phyloP scores from a whole-genome alignment of 108 stramenopile species.

The Skeletonema grethae region DNA sequence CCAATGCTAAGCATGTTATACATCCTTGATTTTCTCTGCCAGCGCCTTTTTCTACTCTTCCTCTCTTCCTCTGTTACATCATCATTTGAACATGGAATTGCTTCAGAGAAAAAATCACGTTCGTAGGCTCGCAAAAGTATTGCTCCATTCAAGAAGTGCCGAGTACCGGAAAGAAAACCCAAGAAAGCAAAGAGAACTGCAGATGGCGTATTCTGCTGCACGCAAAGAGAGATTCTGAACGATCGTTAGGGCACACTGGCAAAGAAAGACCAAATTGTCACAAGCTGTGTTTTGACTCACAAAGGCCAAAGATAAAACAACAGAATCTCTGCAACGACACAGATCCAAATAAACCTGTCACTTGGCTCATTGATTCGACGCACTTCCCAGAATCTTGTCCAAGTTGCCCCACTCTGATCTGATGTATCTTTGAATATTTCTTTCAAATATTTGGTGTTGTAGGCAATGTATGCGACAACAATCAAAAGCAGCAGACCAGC shows the following conservation, averaged over 20 bases:
- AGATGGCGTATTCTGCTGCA: conserved; percentile 19
- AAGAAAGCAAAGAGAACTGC: conserved; percentile 34
- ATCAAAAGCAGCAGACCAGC: not conserved
- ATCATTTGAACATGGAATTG: not conserved
- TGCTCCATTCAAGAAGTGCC: conserved; percentile 42
- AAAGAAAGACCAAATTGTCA: conserved; percentile 18
- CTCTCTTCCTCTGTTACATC: not conserved
- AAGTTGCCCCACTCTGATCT: conserved; percentile 2
- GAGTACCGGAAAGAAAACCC: conserved; percentile 21
- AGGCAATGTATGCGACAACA: not conserved
- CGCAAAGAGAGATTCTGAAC: conserved; percentile 19
- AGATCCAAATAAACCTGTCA: conserved; percentile 36
- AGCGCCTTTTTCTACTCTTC: conserved; percentile 5
- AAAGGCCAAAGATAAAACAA: conserved; percentile 51
- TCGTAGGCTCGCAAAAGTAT: conserved; percentile 24
- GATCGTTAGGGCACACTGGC: conserved; percentile 1
- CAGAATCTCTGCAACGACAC: conserved; percentile 42
- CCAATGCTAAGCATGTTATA: conserved; percentile 32
- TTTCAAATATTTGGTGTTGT: conserved; percentile 9
- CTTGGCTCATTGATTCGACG: conserved; percentile 37
- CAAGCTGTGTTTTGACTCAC: not conserved
- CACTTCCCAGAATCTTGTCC: conserved; percentile 31
- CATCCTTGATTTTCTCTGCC: conserved; percentile 22
- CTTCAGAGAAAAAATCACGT: conserved; percentile 17
- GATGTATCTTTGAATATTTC: conserved; percentile 17